These are phyloP conservation scores for Rubia yunnanensis DNA, from an alignment of 257 asterid species.

Conservation along the genomic window DNA sequence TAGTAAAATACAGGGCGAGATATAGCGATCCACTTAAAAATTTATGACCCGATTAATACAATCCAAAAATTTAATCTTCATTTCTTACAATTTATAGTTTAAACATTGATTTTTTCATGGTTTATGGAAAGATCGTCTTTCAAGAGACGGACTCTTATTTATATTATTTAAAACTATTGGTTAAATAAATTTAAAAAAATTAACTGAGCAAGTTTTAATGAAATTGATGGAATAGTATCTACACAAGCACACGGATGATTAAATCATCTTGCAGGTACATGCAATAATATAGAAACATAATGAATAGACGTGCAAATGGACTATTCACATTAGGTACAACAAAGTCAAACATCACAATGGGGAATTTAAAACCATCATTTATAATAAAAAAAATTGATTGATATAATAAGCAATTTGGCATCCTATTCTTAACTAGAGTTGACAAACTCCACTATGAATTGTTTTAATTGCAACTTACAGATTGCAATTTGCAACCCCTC, in stretches of 20 bases:
- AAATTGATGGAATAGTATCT: not conserved
- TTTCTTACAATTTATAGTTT: no score
- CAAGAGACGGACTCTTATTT: no score
- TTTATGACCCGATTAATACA: no score
- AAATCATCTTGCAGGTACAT: not conserved
- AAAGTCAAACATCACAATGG: constrained; percentile 12
- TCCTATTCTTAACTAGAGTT: not conserved
- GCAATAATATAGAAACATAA: not conserved
- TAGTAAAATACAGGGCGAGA: no score
- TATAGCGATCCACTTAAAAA: no score
- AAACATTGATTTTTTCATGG: no score
- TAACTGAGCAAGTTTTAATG: no score
- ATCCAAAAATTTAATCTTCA: no score
- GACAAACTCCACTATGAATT: not conserved
- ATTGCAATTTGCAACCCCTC: not conserved
- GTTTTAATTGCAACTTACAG: constrained; percentile 8
- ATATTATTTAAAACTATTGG: no score
- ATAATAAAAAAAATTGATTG: not conserved
- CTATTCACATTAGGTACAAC: not conserved
- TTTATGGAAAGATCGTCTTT: no score
- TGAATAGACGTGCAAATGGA: not conserved
- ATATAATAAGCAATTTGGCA: no score
- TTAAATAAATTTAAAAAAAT: no score
- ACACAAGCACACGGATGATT: not conserved
- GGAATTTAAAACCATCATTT: not conserved